Base-by-base conservation (phyloP, 2,329 filamentous ascomycete species). In the Aspergillus neotritici region DNA sequence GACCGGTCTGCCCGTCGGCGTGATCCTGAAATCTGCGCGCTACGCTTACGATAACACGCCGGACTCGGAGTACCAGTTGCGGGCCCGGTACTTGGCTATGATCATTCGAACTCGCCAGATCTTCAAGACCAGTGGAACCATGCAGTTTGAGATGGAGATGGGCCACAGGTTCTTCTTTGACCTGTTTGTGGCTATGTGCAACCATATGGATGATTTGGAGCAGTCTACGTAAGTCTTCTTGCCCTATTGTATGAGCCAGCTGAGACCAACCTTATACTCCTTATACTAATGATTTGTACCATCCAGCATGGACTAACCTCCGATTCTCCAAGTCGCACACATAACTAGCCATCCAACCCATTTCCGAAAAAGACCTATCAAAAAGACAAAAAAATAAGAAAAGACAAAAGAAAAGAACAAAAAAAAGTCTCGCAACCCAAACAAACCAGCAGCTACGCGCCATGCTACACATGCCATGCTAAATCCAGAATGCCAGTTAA, bases 121-220 rank as follows among this genome's bases (percentile, higher is more conserved):
- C 63, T 96, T 97, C 72, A 96, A 95, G 84, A 83, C 86, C 72
- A 95, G 89, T 75, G 90, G 90, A 72, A 96, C 90, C 70, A 94
- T 96, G 89, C 90, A 96, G 79, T 84, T 86, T 75, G 90, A 96
- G 76, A 96, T 97, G 90, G 87, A 95, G 76, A 82, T 82, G 70
- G 89, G 90, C 68, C 89, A 81, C 72, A 90, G 90, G 78, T 78
- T 96, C 73, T 96, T 93, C 79, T 97, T 97, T 74, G 90, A 96
- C 78, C 77, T 97, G 70, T 97, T 96, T 70, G 90, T 96, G 66
- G 90, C 90, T 62, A 87, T 96, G 84, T 94, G 88, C 78, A 96
- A 95, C 74, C 90, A 95, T 75, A 85, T 96, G 64, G 90, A 96
- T 79, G 90, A 96, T 71, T 82, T 96, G 72, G 84, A 87, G 72